Conservation (phyloP, 2,329 filamentous ascomycete species). For the Penicillium occitanis region DNA sequence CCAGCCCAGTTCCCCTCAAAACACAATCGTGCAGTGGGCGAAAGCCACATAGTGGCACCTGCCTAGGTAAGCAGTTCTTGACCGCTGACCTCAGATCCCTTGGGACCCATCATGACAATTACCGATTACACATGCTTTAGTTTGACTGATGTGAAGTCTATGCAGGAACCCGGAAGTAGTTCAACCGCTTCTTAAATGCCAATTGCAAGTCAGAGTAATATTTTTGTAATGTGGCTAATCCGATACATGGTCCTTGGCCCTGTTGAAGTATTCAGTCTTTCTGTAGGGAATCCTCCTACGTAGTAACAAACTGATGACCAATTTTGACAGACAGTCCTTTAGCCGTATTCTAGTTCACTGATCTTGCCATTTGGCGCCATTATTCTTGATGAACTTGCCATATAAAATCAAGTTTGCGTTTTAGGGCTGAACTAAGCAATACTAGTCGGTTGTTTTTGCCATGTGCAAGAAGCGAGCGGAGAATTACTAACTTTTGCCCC, state of each 20-base stretch:
- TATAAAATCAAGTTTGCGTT: background rate
- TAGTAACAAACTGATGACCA: background rate
- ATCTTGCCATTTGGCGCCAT: background rate
- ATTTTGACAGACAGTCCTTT: background rate
- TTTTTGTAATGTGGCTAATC: background rate
- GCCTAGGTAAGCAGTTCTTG: background rate
- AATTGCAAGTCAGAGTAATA: background rate
- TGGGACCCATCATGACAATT: background rate
- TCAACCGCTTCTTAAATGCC: background rate
- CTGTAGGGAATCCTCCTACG: background rate
- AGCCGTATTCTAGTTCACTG: background rate
- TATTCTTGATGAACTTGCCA: background rate
- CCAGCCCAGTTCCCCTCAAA: background rate
- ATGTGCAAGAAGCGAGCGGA: background rate
- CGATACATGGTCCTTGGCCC: background rate
- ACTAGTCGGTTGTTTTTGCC: slow-evolving; percentile 3
- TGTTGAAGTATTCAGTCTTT: background rate
- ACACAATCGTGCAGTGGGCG: background rate
- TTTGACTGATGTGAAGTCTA: background rate
- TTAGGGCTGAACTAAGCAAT: background rate
- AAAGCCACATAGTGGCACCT: background rate
- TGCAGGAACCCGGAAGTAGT: background rate
- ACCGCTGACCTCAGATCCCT: background rate
- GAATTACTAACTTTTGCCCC: background rate
- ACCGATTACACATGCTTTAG: background rate